phyloP scores from a whole-genome alignment of 352 stramenopile genomes.

The Phytophthora litchii region DNA sequence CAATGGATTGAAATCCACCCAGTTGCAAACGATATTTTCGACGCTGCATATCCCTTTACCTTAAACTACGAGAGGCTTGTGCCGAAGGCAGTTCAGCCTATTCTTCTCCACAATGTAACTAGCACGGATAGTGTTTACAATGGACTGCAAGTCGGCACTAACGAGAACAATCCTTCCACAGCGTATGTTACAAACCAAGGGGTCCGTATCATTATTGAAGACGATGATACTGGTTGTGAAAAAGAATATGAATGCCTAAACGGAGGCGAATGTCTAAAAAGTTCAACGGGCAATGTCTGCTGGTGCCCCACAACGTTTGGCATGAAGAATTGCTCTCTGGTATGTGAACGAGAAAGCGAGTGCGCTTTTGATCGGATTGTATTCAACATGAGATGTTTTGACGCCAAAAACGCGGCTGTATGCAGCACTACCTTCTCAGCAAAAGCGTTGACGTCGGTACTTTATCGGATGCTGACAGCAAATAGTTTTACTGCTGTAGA shows the following conservation, averaged over 20 bases:
- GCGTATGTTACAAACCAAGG: slow-evolving; percentile 50
- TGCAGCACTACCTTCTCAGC: slow-evolving; percentile 49
- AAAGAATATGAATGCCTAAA: slow-evolving; percentile 67
- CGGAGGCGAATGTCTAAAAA: slow-evolving; percentile 40
- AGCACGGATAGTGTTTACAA: slow-evolving; percentile 56
- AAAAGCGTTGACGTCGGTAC: slow-evolving; percentile 41
- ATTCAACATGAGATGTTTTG: slow-evolving; percentile 46
- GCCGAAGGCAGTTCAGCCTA: slow-evolving; percentile 54
- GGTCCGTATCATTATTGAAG: slow-evolving; percentile 48
- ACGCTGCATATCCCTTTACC: slow-evolving; percentile 57
- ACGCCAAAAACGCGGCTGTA: slow-evolving; percentile 21
- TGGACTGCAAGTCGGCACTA: slow-evolving; percentile 48
- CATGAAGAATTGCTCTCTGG: slow-evolving; percentile 58
- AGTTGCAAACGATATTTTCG: slow-evolving; percentile 51
- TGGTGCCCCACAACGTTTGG: slow-evolving; percentile 56
- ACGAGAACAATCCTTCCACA: slow-evolving; percentile 39
- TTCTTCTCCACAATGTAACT: slow-evolving; percentile 45
- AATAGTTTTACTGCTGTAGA: slow-evolving; percentile 41
- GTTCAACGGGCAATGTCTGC: slow-evolving; percentile 40
- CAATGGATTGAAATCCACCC: slow-evolving; percentile 56
- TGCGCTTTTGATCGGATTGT: slow-evolving; percentile 60
- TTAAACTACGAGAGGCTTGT: slow-evolving; percentile 56
- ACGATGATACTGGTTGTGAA: slow-evolving; percentile 73
- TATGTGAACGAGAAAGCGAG: slow-evolving; percentile 45
- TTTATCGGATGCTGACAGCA: slow-evolving; percentile 63